Percentiles rank a stretch among this genome's conserved stretches.
Conservation (phyloP, 169 alveolate genomes). For the Babesia bigemina region DNA sequence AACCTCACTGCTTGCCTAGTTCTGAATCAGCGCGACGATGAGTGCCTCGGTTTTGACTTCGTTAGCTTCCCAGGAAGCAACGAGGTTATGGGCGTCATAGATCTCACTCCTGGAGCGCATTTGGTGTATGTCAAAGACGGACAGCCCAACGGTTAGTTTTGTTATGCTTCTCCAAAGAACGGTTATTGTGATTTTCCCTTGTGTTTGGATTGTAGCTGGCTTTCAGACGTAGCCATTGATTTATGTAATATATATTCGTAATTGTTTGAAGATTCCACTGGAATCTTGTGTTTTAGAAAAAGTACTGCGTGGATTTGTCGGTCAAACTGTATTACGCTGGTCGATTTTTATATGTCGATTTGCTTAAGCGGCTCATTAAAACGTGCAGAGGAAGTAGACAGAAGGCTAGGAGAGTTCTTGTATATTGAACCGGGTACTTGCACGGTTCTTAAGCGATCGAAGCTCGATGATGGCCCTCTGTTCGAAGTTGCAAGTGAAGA, state of each 20-base stretch:
- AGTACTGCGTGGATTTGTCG: no score
- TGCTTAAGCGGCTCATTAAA: neutral
- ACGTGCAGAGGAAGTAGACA: slow-evolving; percentile 23
- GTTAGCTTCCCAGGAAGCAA: slow-evolving; percentile 45
- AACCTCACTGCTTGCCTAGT: slow-evolving; percentile 46
- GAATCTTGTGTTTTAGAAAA: no score
- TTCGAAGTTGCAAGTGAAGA: slow-evolving; percentile 31
- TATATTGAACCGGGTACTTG: slow-evolving; percentile 8
- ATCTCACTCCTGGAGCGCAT: slow-evolving; percentile 63
- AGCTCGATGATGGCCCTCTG: slow-evolving; percentile 34
- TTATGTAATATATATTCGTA: neutral
- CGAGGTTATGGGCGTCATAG: slow-evolving; percentile 45
- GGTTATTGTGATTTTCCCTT: neutral
- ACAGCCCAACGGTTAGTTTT: slow-evolving; percentile 22
- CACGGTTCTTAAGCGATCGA: slow-evolving; percentile 42
- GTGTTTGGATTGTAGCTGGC: neutral
- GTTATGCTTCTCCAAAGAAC: neutral
- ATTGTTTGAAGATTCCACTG: no score
- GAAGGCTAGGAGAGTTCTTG: slow-evolving; percentile 52
- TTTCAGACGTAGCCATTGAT: neutral
- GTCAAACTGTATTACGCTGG: no score
- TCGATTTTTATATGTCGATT: no score
- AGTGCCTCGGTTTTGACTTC: slow-evolving; percentile 58
- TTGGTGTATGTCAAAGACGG: slow-evolving; percentile 50
- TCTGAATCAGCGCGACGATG: slow-evolving; percentile 58